Conservation (phyloP, 805 yeast genomes). For the Candida oleophila region DNA sequence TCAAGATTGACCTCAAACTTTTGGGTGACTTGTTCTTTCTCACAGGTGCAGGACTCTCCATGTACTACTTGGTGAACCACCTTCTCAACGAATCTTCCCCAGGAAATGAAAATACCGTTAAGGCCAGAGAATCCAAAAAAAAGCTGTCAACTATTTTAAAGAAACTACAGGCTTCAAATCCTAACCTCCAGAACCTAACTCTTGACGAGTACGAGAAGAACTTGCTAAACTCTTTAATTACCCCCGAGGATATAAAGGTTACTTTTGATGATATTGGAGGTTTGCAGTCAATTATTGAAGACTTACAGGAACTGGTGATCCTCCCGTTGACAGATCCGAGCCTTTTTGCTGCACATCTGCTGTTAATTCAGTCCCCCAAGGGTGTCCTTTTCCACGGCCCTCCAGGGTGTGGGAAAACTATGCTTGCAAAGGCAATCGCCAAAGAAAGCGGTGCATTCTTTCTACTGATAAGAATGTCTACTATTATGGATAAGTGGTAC, state of each 20-base stretch:
- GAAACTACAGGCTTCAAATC: constrained; percentile 47
- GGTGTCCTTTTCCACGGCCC: constrained; percentile 94
- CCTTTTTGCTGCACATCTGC: constrained; percentile 64
- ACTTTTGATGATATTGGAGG: constrained; percentile 89
- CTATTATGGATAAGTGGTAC: constrained; percentile 96
- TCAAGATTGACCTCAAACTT: constrained; percentile 39
- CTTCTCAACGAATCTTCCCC: constrained; percentile 29
- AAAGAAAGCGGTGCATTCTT: constrained; percentile 89
- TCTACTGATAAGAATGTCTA: constrained; percentile 87
- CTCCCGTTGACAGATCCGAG: constrained; percentile 79
- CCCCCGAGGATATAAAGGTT: constrained; percentile 79
- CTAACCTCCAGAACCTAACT: constrained; percentile 50
- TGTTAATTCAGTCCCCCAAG: constrained; percentile 82
- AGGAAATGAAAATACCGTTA: constrained; percentile 26
- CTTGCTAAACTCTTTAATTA: constrained; percentile 74
- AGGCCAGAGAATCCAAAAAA: constrained; percentile 62
- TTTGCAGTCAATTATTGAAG: constrained; percentile 75
- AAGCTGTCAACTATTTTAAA: constrained; percentile 48
- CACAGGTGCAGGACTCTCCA: constrained; percentile 65
- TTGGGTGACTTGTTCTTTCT: constrained; percentile 41
- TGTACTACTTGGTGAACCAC: constrained; percentile 58
- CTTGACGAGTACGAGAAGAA: constrained; percentile 74
- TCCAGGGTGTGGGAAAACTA: constrained; percentile 97
- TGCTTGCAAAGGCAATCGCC: constrained; percentile 95
- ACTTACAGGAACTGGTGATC: constrained; percentile 82